Evolutionary conservation across 108 stramenopile genomes (phyloP).

Genomic region (Fragilaria radians): DNA sequence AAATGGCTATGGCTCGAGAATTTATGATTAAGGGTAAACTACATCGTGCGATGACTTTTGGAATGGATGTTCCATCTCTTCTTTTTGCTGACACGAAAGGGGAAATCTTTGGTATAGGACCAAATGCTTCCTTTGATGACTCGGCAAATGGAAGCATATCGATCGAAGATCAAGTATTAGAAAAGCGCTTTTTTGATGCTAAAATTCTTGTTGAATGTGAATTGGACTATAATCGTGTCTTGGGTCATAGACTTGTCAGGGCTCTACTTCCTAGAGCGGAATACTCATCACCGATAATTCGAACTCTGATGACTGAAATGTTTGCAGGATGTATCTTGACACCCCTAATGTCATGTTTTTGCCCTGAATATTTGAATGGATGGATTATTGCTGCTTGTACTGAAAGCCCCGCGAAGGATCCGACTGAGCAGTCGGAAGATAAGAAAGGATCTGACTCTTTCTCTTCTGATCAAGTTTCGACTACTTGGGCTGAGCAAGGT

Average conservation of each 20-base stretch:
- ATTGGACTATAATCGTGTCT: conserved; percentile 77
- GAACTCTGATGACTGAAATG: conserved; percentile 62
- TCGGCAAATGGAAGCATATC: neutral
- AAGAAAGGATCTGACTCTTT: too few relatives aligned
- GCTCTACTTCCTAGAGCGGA: conserved; percentile 52
- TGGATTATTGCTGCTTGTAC: conserved; percentile 33
- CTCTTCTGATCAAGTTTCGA: too few relatives aligned
- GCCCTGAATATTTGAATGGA: conserved; percentile 62
- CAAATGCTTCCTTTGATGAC: neutral
- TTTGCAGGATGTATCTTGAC: conserved; percentile 48
- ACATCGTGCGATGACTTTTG: conserved; percentile 80
- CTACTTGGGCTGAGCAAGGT: too few relatives aligned
- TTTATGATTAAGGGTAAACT: conserved; percentile 69
- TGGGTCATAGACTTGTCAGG: conserved; percentile 56
- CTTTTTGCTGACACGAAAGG: conserved; percentile 75
- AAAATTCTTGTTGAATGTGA: conserved; percentile 62
- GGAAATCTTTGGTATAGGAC: conserved; percentile 46
- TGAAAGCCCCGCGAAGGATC: neutral
- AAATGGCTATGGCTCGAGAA: conserved; percentile 67
- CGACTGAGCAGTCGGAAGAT: conserved; percentile 5
- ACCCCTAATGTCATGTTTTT: conserved; percentile 67
- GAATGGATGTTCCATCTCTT: conserved; percentile 75
- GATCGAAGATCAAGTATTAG: conserved; percentile 46
- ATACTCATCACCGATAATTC: conserved; percentile 47
- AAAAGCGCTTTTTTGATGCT: conserved; percentile 55